Evolutionary conservation across 768 basidiomycete genomes (phyloP), one percentile per base, ranked within the genome.

Genomic region (Pisolithus tinctorius): DNA sequence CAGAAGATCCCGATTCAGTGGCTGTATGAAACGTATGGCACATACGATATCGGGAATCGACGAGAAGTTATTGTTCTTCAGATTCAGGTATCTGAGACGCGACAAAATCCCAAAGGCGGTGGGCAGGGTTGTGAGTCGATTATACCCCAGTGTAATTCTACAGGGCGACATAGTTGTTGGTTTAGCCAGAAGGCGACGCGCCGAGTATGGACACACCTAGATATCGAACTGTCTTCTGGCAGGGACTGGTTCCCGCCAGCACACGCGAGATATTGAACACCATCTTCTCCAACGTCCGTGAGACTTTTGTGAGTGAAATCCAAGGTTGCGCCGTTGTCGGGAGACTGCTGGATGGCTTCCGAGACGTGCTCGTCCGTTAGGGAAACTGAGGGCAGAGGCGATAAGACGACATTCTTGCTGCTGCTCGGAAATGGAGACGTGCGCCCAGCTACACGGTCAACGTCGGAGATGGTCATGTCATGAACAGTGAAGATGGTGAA

Each of bases 81-180:
- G 78, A 65, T 93, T 93, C 29, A 95, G 74, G 67, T 95, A 95
- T 57, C 90, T 78, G 40, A 95, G 72, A 55, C 76, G 80, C 38
- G 85, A 82, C 47, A 94, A 68, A 31, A 83, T 74, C 4, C 79
- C 77, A 59, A 93, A 91, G 39, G 83, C 81, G 49, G 75, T 76
- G 20, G 93, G 92, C 42, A 95, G 75, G 2, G 81, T 82, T 42
- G 82, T 74, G 26, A 99, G 75, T 39, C 83, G 80, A 66, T 99
- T 99, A 66, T 88, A 79, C 14, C 86, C 84, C 26, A 99, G 73
- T 8, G 96, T 85, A 54, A 99, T 82, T 62, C 93, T 96, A 55
- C 42, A 31, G 29, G 40, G 55, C 30, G 30, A 5, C 42, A 36
- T 46, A 23, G 37, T 42, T 47, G 26, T 43, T 23, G 30, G 36